Evolutionary conservation across 805 yeast species (phyloP), one percentile per base, ranked within the genome.

Genomic region (Lipomyces kockii): DNA sequence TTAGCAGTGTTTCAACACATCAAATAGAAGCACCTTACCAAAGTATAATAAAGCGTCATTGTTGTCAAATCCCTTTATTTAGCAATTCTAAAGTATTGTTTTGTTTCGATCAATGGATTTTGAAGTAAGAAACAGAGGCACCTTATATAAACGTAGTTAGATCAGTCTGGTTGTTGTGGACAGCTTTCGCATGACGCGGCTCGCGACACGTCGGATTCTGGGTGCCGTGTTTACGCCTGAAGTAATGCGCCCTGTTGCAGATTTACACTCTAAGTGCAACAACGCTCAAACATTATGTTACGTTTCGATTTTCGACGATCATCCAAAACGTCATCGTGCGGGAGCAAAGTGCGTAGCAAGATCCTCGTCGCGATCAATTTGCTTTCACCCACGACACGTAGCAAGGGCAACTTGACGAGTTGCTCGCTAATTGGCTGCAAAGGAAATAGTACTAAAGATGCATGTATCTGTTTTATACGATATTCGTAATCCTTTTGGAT

Each of bases 41-140:
- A 56, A 14, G 81, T 73, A 75, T 82, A 82, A 73, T 82, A 82
- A 57, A 82, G 73, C 43, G 84, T 82, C 84, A 82, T 82, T 37
- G 49, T 67, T n/a, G 49, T 22, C 22, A 43, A 43, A 43, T 43
- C 14, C 9, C 3, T 17, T 43, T 43, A 43, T 43, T 43, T 17
- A 1, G 20, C 22, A 43, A 43, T 43, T 43, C 49, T 17, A 17
- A 43, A 17, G 3, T 5, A 43, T 1, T 43, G 9, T 6, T 43
- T n/a, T 17, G 11, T 8, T n/a, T 17, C 9, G 49, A 43, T 43
- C 49, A 43, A 43, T 17, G 49, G 20, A n/a, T 11, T 43, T 3
- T 5, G 20, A 43, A 25, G 11, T 43, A 17, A 17, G 22, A 43
- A n/a, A n/a, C 14, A n/a, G 22, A 43, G 49, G 12, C 0, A 12